Evolutionary conservation across 202 grass and related monocot genomes (phyloP).

Genomic region (Schoenoplectus triqueter): DNA sequence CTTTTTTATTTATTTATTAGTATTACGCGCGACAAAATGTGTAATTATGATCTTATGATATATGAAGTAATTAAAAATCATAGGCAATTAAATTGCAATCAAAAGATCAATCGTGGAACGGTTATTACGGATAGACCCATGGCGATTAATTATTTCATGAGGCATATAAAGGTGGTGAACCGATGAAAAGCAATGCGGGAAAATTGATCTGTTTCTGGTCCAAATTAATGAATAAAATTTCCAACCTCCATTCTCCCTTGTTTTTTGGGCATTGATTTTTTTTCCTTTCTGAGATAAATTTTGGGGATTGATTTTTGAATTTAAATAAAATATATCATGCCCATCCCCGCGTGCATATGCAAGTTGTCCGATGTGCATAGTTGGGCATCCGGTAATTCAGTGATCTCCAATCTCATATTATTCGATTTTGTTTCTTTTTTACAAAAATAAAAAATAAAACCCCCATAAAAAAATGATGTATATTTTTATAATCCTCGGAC

Average conservation of each 20-base stretch:
- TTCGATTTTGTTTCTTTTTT: no score
- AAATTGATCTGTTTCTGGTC: not conserved
- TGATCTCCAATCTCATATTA: not conserved
- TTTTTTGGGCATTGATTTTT: not conserved
- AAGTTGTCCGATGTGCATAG: constrained; percentile 4
- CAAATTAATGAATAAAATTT: not conserved
- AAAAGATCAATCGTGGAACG: no score
- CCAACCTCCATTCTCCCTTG: not conserved
- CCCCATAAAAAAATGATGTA: no score
- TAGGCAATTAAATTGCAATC: no score
- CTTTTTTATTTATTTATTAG: not conserved
- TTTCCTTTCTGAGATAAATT: no score
- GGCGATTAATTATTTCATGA: not conserved
- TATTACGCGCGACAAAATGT: not conserved
- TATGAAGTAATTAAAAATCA: not conserved
- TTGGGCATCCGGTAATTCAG: not conserved
- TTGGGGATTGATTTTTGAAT: not conserved
- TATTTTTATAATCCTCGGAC: no score
- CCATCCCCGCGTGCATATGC: not conserved
- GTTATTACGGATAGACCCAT: no score
- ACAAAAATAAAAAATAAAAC: no score
- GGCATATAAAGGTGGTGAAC: not conserved
- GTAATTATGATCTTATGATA: not conserved
- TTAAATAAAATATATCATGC: not conserved
- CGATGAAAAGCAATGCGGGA: not conserved